phyloP scores from a whole-genome alignment of 2,329 filamentous ascomycete species.

The Paraconiothyrium sp. region DNA sequence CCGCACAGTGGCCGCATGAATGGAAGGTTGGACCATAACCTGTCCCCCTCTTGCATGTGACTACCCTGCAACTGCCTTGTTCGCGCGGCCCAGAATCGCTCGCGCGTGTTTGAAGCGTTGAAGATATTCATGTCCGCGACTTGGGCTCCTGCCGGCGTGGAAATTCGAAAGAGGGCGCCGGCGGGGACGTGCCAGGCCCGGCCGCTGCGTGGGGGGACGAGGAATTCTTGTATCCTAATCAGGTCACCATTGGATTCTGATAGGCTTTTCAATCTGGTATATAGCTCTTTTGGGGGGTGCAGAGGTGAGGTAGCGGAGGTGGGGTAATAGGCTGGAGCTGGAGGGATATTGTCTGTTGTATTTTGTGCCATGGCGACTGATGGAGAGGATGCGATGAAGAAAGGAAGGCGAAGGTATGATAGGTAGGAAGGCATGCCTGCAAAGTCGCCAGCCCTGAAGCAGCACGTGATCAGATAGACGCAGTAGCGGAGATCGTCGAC shows the following conservation, averaged over 20 bases:
- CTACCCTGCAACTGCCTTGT: constrained; percentile 81
- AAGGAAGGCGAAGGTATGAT: not conserved
- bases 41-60: constrained; percentile 76
- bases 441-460: not conserved
- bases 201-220: constrained; percentile 77
- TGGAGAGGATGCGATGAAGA: not conserved
- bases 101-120: constrained; percentile 78
- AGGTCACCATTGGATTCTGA: constrained; percentile 10
- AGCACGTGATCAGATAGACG: not conserved
- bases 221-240: constrained; percentile 39
- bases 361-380: constrained; percentile 16
- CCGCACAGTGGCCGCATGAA: constrained; percentile 80
- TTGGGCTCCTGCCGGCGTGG: constrained; percentile 79
- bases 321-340: constrained; percentile 48
- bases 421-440: not conserved
- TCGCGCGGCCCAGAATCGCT: constrained; percentile 82
- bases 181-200: constrained; percentile 75
- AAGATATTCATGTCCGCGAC: constrained; percentile 87
- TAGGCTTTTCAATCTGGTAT: constrained; percentile 31
- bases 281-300: constrained; percentile 44
- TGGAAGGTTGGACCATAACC: constrained; percentile 80
- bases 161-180: constrained; percentile 75
- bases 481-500: not conserved
- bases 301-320: constrained; percentile 41
- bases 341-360: constrained; percentile 25